These are phyloP conservation scores for Komagataella phaffii DNA, from an alignment of 805 yeast genomes.

Conservation along the genomic window DNA sequence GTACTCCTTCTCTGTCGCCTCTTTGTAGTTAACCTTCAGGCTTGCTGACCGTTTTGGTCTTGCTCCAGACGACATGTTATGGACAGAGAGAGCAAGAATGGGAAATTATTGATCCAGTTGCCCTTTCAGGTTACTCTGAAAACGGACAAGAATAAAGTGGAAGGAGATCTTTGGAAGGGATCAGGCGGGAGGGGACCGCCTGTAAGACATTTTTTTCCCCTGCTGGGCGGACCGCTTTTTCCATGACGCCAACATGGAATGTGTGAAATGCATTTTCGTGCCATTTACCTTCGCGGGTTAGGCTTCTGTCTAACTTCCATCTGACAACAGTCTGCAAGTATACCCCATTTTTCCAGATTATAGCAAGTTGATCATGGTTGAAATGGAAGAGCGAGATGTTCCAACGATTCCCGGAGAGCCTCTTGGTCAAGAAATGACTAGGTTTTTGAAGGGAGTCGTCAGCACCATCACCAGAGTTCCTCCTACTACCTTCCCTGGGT, in stretches of 20 bases:
- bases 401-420: conserved; percentile 81
- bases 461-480: conserved; percentile 47
- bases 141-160: background rate
- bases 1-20: conserved; percentile 11
- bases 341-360: background rate
- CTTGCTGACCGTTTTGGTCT: conserved; percentile 19
- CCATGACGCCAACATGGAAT: background rate
- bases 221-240: background rate
- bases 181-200: background rate
- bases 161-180: background rate
- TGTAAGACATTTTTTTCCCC: background rate
- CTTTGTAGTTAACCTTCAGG: conserved; percentile 18
- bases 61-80: conserved; percentile 2
- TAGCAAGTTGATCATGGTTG: background rate
- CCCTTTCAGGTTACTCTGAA: background rate
- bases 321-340: background rate
- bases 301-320: background rate
- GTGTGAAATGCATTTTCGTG: background rate
- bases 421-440: conserved; percentile 61
- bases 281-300: background rate
- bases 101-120: background rate
- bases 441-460: conserved; percentile 54
- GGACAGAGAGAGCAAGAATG: background rate
- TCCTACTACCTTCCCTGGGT: conserved; percentile 63
- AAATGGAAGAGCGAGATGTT: conserved; percentile 31